These are phyloP conservation scores for Ganoderma lucidum DNA, from an alignment of 1,284 basidiomycete species.

Conservation along the genomic window DNA sequence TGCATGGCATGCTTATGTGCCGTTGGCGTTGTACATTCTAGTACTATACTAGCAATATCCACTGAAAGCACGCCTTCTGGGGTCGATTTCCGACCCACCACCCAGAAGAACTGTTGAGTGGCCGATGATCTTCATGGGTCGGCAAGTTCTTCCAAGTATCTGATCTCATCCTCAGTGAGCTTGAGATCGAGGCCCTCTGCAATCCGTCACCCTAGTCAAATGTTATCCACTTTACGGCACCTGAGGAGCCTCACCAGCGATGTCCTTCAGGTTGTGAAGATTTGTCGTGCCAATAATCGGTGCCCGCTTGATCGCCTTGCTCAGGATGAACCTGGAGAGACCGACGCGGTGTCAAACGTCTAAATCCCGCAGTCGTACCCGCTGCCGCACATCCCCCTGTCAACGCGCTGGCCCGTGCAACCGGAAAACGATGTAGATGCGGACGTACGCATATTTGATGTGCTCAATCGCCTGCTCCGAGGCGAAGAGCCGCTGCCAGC, in stretches of 20 bases:
- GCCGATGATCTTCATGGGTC: slow-evolving; percentile 20
- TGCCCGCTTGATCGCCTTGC: slow-evolving; percentile 79
- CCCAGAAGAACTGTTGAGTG: background rate
- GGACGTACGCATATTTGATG: slow-evolving; percentile 47
- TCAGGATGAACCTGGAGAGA: slow-evolving; percentile 75
- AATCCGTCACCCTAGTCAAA: too few species aligned
- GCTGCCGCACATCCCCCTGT: background rate
- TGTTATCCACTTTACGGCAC: background rate
- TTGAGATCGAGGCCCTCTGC: slow-evolving; percentile 43
- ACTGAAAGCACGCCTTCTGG: background rate
- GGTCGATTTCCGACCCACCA: too few species aligned
- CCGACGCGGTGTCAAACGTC: slow-evolving; percentile 38
- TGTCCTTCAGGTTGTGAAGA: slow-evolving; percentile 36
- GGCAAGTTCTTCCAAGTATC: slow-evolving; percentile 51
- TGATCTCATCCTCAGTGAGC: slow-evolving; percentile 52
- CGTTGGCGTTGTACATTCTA: background rate
- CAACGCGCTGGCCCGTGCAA: background rate
- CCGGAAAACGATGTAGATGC: background rate
- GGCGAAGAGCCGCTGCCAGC: slow-evolving; percentile 44
- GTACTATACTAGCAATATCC: background rate
- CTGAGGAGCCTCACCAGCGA: slow-evolving; percentile 27
- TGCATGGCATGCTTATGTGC: background rate
- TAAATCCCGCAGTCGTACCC: slow-evolving; percentile 37
- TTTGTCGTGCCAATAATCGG: slow-evolving; percentile 42
- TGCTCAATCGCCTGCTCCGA: slow-evolving; percentile 44